Evolutionary conservation across 192 early-diverging fungal genomes (phyloP).

Genomic region (Oehlia diaphana): DNA sequence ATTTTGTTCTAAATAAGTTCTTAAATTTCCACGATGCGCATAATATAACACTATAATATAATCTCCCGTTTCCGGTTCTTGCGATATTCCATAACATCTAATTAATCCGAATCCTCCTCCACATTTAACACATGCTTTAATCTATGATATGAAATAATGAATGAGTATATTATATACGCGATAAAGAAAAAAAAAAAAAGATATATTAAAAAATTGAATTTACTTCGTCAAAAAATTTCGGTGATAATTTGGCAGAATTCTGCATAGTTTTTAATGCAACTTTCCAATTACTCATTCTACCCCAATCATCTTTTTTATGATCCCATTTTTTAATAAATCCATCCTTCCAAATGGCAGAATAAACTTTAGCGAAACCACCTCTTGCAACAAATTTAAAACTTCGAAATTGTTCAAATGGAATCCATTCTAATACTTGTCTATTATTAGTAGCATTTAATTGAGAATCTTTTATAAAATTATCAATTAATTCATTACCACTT

Average conservation of each 20-base stretch:
- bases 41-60: constrained; percentile 22
- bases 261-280: constrained; percentile 11
- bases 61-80: not conserved
- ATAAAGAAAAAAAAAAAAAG: not conserved
- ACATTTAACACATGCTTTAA: constrained; percentile 5
- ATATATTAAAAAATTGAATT: not conserved
- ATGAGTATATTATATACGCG: no score
- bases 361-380: constrained; percentile 22
- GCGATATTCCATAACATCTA: constrained; percentile 19
- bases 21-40: constrained; percentile 11
- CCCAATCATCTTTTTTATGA: constrained; percentile 4
- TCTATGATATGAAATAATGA: not conserved
- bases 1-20: not conserved
- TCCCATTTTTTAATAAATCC: constrained; percentile 2
- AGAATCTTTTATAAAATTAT: constrained; percentile 2
- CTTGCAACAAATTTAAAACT: constrained; percentile 10
- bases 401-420: constrained; percentile 13
- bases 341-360: constrained; percentile 7
- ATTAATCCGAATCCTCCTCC: not conserved
- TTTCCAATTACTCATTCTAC: not conserved
- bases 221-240: not conserved
- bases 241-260: not conserved
- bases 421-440: constrained; percentile 21
- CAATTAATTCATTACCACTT: constrained; percentile 12
- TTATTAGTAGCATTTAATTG: constrained; percentile 16